These are phyloP conservation scores for Blastocystis sp. DNA, from an alignment of 352 stramenopile species.

Conservation along the genomic window DNA sequence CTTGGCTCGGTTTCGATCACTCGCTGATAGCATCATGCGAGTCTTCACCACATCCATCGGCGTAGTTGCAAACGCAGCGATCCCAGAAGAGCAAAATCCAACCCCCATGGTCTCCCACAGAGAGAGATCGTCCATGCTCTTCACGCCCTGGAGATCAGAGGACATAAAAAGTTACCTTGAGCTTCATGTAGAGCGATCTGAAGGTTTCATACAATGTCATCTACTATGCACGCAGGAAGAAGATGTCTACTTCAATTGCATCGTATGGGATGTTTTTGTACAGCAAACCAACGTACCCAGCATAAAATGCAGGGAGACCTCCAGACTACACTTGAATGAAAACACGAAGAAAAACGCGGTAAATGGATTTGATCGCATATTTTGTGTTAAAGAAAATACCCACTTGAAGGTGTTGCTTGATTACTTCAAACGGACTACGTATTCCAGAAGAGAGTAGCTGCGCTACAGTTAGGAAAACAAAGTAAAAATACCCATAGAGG, in stretches of 20 bases:
- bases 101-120: slow-evolving; percentile 8
- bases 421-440: slow-evolving; percentile 48
- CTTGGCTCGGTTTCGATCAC: background rate
- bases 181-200: slow-evolving; percentile 23
- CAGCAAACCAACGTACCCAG: slow-evolving; percentile 23
- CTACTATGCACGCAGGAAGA: background rate
- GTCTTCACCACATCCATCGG: slow-evolving; percentile 60
- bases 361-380: slow-evolving; percentile 57
- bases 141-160: background rate
- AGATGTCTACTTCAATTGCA: slow-evolving; percentile 22
- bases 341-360: background rate
- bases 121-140: slow-evolving; percentile 36
- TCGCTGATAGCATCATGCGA: slow-evolving; percentile 56
- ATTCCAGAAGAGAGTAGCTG: slow-evolving; percentile 36
- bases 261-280: slow-evolving; percentile 62
- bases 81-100: slow-evolving; percentile 11
- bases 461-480: background rate
- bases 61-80: slow-evolving; percentile 41
- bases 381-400: slow-evolving; percentile 56
- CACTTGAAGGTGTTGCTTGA: slow-evolving; percentile 57
- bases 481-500: background rate
- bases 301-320: slow-evolving; percentile 47
- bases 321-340: slow-evolving; percentile 12
- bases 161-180: background rate
- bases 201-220: slow-evolving; percentile 60